phyloP scores from a whole-genome alignment of 1,284 basidiomycete genomes.

The Ceratobasidium sp. region DNA sequence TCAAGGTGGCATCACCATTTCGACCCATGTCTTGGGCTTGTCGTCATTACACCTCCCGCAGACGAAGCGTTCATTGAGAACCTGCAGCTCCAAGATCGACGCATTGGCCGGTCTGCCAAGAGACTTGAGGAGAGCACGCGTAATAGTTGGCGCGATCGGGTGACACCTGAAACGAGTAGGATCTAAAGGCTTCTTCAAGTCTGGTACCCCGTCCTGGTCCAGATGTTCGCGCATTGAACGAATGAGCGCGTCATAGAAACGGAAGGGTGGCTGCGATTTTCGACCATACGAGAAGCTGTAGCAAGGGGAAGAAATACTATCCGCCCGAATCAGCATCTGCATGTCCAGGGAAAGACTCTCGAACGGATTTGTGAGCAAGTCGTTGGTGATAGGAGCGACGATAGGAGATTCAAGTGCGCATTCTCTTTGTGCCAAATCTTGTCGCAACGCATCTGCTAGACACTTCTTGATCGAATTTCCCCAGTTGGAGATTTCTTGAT shows the following conservation, averaged over 20 bases:
- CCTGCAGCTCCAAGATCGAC: neutral
- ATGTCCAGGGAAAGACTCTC: neutral
- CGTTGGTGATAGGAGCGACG: no score
- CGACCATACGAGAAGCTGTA: no score
- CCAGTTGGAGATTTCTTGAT: neutral
- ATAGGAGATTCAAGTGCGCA: neutral
- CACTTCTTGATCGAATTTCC: neutral
- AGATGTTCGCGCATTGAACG: no score
- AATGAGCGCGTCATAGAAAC: no score
- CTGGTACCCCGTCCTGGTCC: no score
- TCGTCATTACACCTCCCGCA: conserved; percentile 21
- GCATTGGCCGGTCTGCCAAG: conserved; percentile 1
- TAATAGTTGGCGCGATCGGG: no score
- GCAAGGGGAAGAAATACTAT: neutral
- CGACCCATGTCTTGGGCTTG: neutral
- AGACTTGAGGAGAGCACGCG: neutral
- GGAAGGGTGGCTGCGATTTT: no score
- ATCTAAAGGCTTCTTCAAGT: no score
- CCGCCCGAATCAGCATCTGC: neutral
- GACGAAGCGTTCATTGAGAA: neutral
- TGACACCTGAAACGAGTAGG: no score
- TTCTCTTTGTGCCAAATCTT: neutral
- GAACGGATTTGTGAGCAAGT: neutral
- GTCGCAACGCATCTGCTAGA: neutral
- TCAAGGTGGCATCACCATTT: no score